Evolutionary conservation across 2,329 filamentous ascomycete genomes (phyloP).

Genomic region (Niveomyces coronatus): DNA sequence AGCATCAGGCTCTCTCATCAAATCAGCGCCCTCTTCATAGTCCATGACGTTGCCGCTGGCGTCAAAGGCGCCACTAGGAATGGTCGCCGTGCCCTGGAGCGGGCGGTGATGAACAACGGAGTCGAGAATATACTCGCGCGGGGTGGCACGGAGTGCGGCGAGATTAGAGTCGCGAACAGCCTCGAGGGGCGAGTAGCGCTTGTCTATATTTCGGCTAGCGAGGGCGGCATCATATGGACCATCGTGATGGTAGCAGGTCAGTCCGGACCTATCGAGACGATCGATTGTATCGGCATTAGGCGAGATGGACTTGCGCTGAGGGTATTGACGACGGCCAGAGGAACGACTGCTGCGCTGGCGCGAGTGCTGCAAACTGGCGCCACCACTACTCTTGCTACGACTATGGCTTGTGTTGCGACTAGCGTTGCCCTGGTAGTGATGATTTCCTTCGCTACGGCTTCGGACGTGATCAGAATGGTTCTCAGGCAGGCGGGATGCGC

Average conservation of each 20-base stretch:
- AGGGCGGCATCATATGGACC: conserved; percentile 83
- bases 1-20: conserved; percentile 64
- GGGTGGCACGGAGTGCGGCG: conserved; percentile 73
- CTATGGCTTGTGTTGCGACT: background rate
- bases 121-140: conserved; percentile 65
- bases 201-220: conserved; percentile 58
- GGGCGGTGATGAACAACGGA: conserved; percentile 64
- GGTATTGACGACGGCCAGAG: conserved; percentile 59
- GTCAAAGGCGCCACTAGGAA: conserved; percentile 66
- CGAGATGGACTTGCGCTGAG: conserved; percentile 54
- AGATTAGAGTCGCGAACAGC: conserved; percentile 64
- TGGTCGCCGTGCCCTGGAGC: conserved; percentile 64
- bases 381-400: background rate
- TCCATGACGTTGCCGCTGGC: conserved; percentile 58
- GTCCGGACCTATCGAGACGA: conserved; percentile 57
- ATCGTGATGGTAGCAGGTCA: conserved; percentile 75
- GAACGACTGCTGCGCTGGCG: conserved; percentile 50
- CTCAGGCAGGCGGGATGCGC: no score
- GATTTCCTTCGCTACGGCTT: conserved; percentile 7
- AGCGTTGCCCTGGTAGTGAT: background rate
- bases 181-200: conserved; percentile 58
- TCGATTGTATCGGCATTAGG: conserved; percentile 74
- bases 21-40: conserved; percentile 78
- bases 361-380: conserved; percentile 42
- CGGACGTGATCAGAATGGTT: conserved; percentile 2